phyloP scores from a whole-genome alignment of 2,329 filamentous ascomycete species.

The Fusarium protoensiforme region DNA sequence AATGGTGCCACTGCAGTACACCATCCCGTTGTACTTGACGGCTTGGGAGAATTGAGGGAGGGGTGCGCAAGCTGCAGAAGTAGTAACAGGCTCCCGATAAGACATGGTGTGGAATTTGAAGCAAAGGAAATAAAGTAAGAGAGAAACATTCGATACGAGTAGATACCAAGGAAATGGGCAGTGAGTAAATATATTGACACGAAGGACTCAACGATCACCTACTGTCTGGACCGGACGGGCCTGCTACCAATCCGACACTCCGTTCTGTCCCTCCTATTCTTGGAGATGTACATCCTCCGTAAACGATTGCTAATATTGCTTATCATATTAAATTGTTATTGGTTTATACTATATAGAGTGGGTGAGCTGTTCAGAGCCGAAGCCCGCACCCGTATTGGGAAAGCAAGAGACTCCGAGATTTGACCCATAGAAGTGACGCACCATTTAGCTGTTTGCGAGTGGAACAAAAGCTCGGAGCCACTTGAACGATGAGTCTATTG shows the following conservation, averaged over 20 bases:
- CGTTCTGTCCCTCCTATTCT: not conserved
- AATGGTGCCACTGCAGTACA: constrained; percentile 75
- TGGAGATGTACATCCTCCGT: not conserved
- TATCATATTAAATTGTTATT: not conserved
- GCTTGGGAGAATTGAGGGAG: constrained; percentile 70
- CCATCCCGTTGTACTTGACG: constrained; percentile 70
- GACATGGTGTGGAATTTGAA: not conserved
- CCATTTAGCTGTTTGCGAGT: not conserved
- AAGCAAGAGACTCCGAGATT: not conserved
- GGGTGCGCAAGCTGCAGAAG: not conserved
- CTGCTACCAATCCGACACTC: not conserved
- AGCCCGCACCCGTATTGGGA: not conserved
- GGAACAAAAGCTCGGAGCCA: not conserved
- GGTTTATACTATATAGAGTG: not conserved
- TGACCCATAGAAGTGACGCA: no score
- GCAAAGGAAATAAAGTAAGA: no score
- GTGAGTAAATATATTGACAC: not conserved
- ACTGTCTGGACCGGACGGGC: not conserved
- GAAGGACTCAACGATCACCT: not conserved
- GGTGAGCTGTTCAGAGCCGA: not conserved
- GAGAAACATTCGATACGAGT: not conserved
- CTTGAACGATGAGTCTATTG: not conserved
- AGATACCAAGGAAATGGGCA: not conserved
- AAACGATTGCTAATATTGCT: not conserved
- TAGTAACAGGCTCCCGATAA: not conserved